phyloP scores from a whole-genome alignment of 306 rosid species.

The Prosopis cineraria region DNA sequence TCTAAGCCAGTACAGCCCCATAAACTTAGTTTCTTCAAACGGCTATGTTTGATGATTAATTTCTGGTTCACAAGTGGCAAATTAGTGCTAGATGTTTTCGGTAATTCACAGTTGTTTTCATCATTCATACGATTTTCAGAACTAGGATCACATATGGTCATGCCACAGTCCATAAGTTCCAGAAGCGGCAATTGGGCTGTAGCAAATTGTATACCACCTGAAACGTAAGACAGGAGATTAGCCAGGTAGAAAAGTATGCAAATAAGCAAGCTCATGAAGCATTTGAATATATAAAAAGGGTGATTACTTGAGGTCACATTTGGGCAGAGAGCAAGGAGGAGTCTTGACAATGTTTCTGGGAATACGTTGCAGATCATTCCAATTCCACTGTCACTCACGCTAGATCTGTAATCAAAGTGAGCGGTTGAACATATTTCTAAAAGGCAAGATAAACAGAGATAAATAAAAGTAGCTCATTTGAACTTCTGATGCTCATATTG shows the following conservation, averaged over 20 bases:
- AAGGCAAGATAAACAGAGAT: conserved; percentile 27
- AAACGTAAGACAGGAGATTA: conserved; percentile 31
- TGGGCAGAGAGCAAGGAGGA: conserved; percentile 95
- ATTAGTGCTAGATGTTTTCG: conserved; percentile 46
- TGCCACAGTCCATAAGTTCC: conserved; percentile 98
- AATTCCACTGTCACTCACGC: conserved; percentile 91
- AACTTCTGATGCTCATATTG: conserved; percentile 4
- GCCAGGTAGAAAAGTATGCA: conserved; percentile 22
- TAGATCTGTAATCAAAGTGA: conserved; percentile 64
- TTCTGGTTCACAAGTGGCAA: conserved; percentile 70
- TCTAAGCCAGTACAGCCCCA: conserved; percentile 98
- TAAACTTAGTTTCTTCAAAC: conserved; percentile 82
- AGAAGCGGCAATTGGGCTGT: conserved; percentile 88
- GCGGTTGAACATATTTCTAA: conserved; percentile 25
- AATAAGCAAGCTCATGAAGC: conserved; percentile 20
- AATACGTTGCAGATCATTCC: conserved; percentile 93
- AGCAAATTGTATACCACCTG: conserved; percentile 97
- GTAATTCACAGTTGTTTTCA: conserved; percentile 39
- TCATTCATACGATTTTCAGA: conserved; percentile 42
- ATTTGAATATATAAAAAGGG: conserved; percentile 13
- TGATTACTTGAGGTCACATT: conserved; percentile 89
- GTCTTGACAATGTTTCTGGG: conserved; percentile 77
- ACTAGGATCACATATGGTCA: conserved; percentile 84
- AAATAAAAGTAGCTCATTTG: background rate
- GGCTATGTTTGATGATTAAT: conserved; percentile 81